Evolutionary conservation across 306 rosid species (phyloP).

Genomic region (Cicer chorassanicum): DNA sequence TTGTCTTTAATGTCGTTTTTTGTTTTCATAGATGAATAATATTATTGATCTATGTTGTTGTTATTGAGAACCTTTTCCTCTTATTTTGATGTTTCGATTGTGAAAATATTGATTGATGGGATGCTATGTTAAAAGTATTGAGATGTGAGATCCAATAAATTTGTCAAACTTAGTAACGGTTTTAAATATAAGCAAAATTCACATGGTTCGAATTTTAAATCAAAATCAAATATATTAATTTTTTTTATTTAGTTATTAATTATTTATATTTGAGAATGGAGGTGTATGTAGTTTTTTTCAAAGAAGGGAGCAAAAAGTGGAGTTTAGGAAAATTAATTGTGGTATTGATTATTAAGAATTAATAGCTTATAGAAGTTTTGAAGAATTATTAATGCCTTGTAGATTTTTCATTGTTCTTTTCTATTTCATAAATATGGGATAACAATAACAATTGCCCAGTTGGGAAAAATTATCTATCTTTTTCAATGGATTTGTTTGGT

Average conservation of each 20-base stretch:
- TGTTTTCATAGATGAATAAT: not conserved
- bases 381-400: too few relatives aligned
- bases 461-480: not conserved
- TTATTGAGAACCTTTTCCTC: not conserved
- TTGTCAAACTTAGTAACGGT: not conserved
- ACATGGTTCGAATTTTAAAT: too few relatives aligned
- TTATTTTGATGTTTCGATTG: constrained; percentile 20
- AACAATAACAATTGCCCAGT: not conserved
- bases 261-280: too few relatives aligned
- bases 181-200: too few relatives aligned
- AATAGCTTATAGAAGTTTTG: too few relatives aligned
- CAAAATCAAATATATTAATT: too few relatives aligned
- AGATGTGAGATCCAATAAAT: not conserved
- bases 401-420: too few relatives aligned
- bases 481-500: constrained; percentile 1
- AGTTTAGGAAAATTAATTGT: not conserved
- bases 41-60: not conserved
- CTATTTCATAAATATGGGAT: too few relatives aligned
- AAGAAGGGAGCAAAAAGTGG: not conserved
- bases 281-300: not conserved
- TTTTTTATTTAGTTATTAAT: too few relatives aligned
- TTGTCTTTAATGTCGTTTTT: not conserved
- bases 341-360: too few relatives aligned
- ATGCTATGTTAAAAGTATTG: not conserved
- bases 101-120: not conserved